These are phyloP conservation scores for Cyclaneusma minus DNA, from an alignment of 2,329 filamentous ascomycete species.

Conservation along the genomic window DNA sequence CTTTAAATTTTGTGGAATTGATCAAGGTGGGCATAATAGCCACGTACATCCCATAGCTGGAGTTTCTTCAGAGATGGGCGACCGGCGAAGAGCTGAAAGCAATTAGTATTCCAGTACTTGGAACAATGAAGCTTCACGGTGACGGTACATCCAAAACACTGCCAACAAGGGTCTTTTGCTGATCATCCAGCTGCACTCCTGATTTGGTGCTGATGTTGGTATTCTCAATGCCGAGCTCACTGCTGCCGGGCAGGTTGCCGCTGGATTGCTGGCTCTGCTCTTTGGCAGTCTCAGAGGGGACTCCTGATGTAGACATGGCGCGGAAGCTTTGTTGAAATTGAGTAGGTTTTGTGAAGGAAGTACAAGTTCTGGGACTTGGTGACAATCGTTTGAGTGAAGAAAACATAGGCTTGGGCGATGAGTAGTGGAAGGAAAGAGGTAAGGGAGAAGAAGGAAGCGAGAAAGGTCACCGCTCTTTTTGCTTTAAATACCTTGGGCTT, in stretches of 20 bases:
- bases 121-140: background rate
- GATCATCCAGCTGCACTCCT: slow-evolving; percentile 30
- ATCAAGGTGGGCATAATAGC: too few species aligned
- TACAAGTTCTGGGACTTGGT: slow-evolving; percentile 2
- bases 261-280: slow-evolving; percentile 8
- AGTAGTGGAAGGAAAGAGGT: too few species aligned
- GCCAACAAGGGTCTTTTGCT: slow-evolving; percentile 38
- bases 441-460: too few species aligned
- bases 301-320: slow-evolving; percentile 16
- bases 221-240: slow-evolving; percentile 28
- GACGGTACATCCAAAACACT: slow-evolving; percentile 35
- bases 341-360: slow-evolving; percentile 1
- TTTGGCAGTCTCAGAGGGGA: slow-evolving; percentile 16
- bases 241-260: slow-evolving; percentile 13
- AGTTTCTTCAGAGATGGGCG: slow-evolving; percentile 42
- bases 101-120: too few species aligned
- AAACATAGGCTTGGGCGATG: too few species aligned
- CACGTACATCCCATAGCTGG: slow-evolving; percentile 32
- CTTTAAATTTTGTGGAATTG: too few species aligned
- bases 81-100: slow-evolving; percentile 37
- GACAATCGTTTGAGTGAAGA: slow-evolving; percentile 3
- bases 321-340: slow-evolving; percentile 1
- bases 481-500: too few species aligned
- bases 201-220: slow-evolving; percentile 34
- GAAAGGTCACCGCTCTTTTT: too few species aligned